phyloP scores from a whole-genome alignment of 495 filamentous ascomycete genomes.

The Apodospora peruviana region DNA sequence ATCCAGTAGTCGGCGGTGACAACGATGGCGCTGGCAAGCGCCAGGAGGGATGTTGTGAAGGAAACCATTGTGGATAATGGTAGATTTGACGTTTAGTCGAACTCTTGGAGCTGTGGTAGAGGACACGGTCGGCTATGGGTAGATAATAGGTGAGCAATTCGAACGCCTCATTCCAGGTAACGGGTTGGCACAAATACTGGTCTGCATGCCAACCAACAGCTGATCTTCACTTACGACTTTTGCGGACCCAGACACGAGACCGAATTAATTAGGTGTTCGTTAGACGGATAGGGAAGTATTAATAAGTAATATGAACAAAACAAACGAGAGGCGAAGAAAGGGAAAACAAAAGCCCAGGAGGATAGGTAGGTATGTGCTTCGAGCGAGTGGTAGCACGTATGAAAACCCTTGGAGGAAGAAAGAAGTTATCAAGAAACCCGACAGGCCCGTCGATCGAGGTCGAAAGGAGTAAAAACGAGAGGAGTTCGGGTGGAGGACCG shows the following conservation, averaged over 20 bases:
- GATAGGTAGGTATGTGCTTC: slow-evolving; percentile 7
- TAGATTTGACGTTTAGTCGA: neutral
- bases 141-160: neutral
- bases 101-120: neutral
- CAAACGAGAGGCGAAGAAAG: slow-evolving; percentile 16
- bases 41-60: slow-evolving; percentile 37
- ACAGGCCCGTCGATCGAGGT: neutral
- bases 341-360: slow-evolving; percentile 4
- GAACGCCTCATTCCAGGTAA: neutral
- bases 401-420: slow-evolving; percentile 6
- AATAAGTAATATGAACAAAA: slow-evolving; percentile 6
- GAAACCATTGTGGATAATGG: slow-evolving; percentile 37
- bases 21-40: slow-evolving; percentile 37
- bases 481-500: neutral
- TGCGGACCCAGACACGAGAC: neutral
- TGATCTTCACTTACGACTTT: neutral
- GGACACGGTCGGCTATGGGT: neutral
- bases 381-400: slow-evolving; percentile 27
- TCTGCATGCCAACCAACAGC: neutral
- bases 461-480: neutral
- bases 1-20: slow-evolving; percentile 49
- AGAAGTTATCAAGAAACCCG: slow-evolving; percentile 8
- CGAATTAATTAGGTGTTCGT: too few relatives aligned
- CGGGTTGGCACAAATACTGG: neutral
- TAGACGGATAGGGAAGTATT: too few relatives aligned